A percentile compares a stretch with the other conserved stretches of the same genome.
Evolutionary conservation across 148 eudicot species (phyloP).

Genomic region (Arbutus unedo): DNA sequence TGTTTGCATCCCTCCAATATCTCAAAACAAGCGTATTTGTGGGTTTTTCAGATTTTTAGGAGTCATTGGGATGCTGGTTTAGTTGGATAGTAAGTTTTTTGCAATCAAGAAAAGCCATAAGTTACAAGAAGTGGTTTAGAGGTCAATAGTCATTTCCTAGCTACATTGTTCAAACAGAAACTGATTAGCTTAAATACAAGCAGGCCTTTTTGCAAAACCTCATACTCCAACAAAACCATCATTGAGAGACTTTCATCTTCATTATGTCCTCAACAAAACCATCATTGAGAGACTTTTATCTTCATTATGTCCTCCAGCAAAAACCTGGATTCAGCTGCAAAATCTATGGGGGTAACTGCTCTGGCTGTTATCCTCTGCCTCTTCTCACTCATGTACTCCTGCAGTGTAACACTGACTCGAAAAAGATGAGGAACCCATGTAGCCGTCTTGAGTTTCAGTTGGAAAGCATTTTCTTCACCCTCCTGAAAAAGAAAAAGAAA

Average conservation of each 20-base stretch:
- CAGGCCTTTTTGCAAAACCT: neutral
- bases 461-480: conserved; percentile 39
- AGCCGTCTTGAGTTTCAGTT: conserved; percentile 64
- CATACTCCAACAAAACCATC: conserved; percentile 3
- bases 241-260: conserved; percentile 55
- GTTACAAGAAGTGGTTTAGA: conserved; percentile 15
- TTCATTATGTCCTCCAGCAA: conserved; percentile 71
- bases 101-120: neutral
- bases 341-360: conserved; percentile 67
- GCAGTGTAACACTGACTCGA: conserved; percentile 63
- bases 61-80: too few species aligned
- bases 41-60: too few species aligned
- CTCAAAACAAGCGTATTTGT: too few species aligned
- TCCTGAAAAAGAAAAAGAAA: neutral
- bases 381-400: conserved; percentile 82
- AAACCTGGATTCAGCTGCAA: conserved; percentile 72
- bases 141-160: conserved; percentile 10
- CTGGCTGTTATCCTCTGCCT: conserved; percentile 77
- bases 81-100: too few species aligned
- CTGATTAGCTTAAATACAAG: neutral
- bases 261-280: conserved; percentile 45
- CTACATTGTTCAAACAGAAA: neutral
- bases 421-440: conserved; percentile 68
- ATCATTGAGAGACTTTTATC: conserved; percentile 48
- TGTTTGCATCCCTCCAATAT: too few species aligned